phyloP scores from a whole-genome alignment of 306 rosid species.

The Acacia confusa region DNA sequence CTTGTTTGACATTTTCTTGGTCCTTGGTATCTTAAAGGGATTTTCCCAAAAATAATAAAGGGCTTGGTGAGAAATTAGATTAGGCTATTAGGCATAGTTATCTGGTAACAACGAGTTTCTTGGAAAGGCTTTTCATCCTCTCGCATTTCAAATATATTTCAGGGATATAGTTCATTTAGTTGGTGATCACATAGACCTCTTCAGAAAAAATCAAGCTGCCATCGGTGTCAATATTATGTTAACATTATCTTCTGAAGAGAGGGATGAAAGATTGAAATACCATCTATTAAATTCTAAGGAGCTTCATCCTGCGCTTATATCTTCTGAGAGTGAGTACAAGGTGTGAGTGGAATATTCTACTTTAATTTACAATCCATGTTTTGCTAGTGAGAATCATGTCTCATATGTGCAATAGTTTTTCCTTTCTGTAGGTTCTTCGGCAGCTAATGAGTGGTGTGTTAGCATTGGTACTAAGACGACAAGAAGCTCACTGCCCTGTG shows the following conservation, averaged over 20 bases:
- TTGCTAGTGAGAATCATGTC: slow-evolving; percentile 25
- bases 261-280: slow-evolving; percentile 89
- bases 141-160: slow-evolving; percentile 42
- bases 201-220: slow-evolving; percentile 91
- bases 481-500: slow-evolving; percentile 88
- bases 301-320: slow-evolving; percentile 93
- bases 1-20: too few species aligned
- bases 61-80: slow-evolving; percentile 14
- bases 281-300: slow-evolving; percentile 84
- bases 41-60: slow-evolving; percentile 28
- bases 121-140: slow-evolving; percentile 7
- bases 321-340: slow-evolving; percentile 99
- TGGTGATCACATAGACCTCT: slow-evolving; percentile 87
- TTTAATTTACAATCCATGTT: slow-evolving; percentile 25
- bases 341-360: slow-evolving; percentile 89
- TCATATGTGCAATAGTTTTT: slow-evolving; percentile 40
- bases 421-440: slow-evolving; percentile 71
- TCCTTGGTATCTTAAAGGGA: too few species aligned
- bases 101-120: neutral
- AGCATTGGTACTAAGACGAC: slow-evolving; percentile 72
- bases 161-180: slow-evolving; percentile 88
- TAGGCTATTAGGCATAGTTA: neutral
- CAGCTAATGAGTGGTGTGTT: slow-evolving; percentile 81
- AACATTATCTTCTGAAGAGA: slow-evolving; percentile 89
- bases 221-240: slow-evolving; percentile 91